These are phyloP conservation scores for Astrocystis sublimbata DNA, from an alignment of 495 filamentous ascomycete species.

Conservation along the genomic window DNA sequence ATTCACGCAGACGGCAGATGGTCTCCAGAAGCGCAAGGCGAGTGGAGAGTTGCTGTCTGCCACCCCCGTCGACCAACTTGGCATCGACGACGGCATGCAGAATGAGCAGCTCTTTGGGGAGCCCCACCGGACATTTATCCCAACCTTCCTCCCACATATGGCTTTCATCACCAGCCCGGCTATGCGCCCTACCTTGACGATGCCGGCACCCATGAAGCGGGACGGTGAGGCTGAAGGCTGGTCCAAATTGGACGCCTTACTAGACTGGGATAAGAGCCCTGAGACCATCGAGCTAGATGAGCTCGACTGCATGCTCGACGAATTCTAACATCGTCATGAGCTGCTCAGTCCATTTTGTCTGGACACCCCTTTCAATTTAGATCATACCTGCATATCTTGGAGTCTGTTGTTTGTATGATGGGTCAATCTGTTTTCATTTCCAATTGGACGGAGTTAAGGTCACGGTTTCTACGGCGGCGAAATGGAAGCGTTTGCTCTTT, in stretches of 20 bases:
- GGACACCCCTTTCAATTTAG: neutral
- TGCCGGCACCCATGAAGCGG: slow-evolving; percentile 45
- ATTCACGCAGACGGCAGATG: slow-evolving; percentile 91
- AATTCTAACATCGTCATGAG: slow-evolving; percentile 50
- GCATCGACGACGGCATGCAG: slow-evolving; percentile 53
- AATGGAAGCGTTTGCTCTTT: slow-evolving; percentile 22
- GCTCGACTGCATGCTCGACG: slow-evolving; percentile 82
- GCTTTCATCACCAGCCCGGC: slow-evolving; percentile 45
- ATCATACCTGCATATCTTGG: slow-evolving; percentile 12
- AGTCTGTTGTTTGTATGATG: neutral
- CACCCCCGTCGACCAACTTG: slow-evolving; percentile 47
- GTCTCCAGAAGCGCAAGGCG: slow-evolving; percentile 74
- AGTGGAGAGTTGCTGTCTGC: slow-evolving; percentile 48
- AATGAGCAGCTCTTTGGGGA: slow-evolving; percentile 56
- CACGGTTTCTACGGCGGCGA: slow-evolving; percentile 18
- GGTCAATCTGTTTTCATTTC: neutral
- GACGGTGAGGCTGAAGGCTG: slow-evolving; percentile 52
- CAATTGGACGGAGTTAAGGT: slow-evolving; percentile 11
- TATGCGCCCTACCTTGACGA: slow-evolving; percentile 44
- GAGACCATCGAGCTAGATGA: slow-evolving; percentile 91
- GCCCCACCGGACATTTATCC: slow-evolving; percentile 35
- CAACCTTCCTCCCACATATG: slow-evolving; percentile 33
- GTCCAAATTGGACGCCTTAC: slow-evolving; percentile 52
- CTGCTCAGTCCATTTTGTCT: neutral
- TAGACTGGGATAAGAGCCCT: slow-evolving; percentile 73